Evolutionary conservation across 2,329 filamentous ascomycete species (phyloP), one percentile per base, ranked within the genome.

Genomic region (Fusarium caatingaense): DNA sequence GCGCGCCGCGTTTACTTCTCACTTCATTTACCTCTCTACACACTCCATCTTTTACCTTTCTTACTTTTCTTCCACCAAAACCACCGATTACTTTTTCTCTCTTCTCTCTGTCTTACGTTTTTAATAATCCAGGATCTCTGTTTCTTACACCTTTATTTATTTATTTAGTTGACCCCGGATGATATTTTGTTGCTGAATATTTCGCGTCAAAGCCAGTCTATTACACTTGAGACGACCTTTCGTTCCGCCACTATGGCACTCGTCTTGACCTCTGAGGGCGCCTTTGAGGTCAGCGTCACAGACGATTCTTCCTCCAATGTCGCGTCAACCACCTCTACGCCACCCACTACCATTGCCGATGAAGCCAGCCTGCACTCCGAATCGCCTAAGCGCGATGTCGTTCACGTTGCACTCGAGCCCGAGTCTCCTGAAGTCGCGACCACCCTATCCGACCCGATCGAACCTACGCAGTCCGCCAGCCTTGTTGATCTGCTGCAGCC

Each of bases 331-430:
- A 85, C 83, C 73, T 90, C 88, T 21, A 92, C 90, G 60, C 90
- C 90, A 48, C 88, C 89, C 25, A 92, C 90, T 50, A 92, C 88
- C 71, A 82, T 90, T 71, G 87, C 86, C 75, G 90, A 92, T 77
- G 85, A 83, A 72, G 84, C 83, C 64, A 91, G 89, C 79, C 81
- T 89, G 60, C 82, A 83, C 56, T 87, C 86, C 42, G 79, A 81
- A 54, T 68, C 77, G 34, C 77, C 79, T 34, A 82, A 82, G 66
- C 78, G 79, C 71, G 80, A 81, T 67, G 77, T 78, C 51, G 76
- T 78, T 64, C 74, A 75, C 66, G 75, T 81, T 41, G 71, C 72
- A 56, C 64, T 76, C 62, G 72, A 76, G 51, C 60, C 68, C 25
- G 67, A 73, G 82, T 42, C 83, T 55, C 48, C 61, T 37, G 55